These are phyloP conservation scores for Cytospora schulzeri DNA, from an alignment of 2,329 filamentous ascomycete genomes.

Conservation along the genomic window DNA sequence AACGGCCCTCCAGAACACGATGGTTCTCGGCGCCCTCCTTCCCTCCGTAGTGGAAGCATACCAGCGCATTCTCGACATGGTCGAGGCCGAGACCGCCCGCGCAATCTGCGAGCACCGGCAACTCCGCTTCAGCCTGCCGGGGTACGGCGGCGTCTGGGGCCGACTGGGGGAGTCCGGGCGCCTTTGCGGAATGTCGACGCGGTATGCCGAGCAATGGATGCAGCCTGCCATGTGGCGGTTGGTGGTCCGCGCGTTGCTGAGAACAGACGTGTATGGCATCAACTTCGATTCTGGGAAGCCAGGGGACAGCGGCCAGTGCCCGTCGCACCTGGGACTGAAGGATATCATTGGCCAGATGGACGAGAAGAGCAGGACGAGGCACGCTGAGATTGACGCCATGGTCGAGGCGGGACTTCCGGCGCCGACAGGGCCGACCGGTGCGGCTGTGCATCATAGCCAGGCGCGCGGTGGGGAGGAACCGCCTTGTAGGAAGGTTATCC, in stretches of 20 bases:
- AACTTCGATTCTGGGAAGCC: slow-evolving; percentile 28
- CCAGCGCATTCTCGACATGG: slow-evolving; percentile 53
- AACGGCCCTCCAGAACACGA: slow-evolving; percentile 58
- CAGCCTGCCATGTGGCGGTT: slow-evolving; percentile 57
- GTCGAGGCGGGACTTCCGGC: slow-evolving; percentile 40
- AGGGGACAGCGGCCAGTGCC: slow-evolving; percentile 26
- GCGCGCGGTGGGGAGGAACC: slow-evolving; percentile 39
- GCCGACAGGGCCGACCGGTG: slow-evolving; percentile 19
- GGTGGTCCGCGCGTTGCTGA: slow-evolving; percentile 55
- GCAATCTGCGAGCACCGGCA: slow-evolving; percentile 47
- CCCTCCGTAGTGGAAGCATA: slow-evolving; percentile 62
- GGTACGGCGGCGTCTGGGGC: slow-evolving; percentile 54
- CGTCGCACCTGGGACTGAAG: slow-evolving; percentile 51
- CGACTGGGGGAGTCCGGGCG: slow-evolving; percentile 33
- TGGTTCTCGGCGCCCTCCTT: slow-evolving; percentile 60
- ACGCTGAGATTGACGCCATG: slow-evolving; percentile 52
- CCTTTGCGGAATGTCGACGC: slow-evolving; percentile 33
- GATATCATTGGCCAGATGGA: slow-evolving; percentile 59
- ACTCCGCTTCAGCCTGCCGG: slow-evolving; percentile 48
- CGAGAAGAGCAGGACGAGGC: slow-evolving; percentile 49
- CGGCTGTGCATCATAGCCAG: slow-evolving; percentile 3
- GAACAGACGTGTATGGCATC: slow-evolving; percentile 60
- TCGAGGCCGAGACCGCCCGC: slow-evolving; percentile 52
- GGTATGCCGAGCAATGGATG: slow-evolving; percentile 43
- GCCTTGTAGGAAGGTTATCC: slow-evolving; percentile 54